Base-by-base conservation (phyloP, 345 rosid genomes). In the Citrus medica region DNA sequence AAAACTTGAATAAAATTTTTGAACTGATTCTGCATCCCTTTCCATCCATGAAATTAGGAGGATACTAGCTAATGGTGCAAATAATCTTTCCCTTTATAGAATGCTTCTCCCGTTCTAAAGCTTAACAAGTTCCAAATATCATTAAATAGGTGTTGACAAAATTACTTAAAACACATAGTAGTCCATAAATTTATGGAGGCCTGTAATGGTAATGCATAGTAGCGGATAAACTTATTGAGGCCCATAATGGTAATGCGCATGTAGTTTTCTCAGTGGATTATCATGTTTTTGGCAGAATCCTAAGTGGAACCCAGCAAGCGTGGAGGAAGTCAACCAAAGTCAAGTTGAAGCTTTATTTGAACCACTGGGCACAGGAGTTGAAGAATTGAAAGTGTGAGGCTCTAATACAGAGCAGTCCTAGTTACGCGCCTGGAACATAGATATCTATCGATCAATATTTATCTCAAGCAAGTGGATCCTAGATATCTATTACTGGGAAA, bases 331-430 rank as follows among this genome's bases (percentile, higher is more conserved):
- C 37, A 85, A 87, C 69, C 83, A 76, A 24, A 82, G 27, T 4
- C 93, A 95, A 83, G 92, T 95, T 77, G 93, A 92, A 46, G 88
- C 86, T 71, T 81, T 93, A 75, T 93, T 93, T 69, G 81, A 84
- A 59, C 93, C 94, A 56, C 48, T 90, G 84, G 77, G 85, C 55
- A 79, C 91, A 38, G 93, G 80, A 65, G 25, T 84, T 22, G 89
- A 86, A 33, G 98, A 92, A 78, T 80, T 92, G 85, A 79, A 67
- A 17, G 93, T 85, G 19, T 86, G 88, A 91, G 55, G 21, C 37
- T 69, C 69, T 6, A 35, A 33, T 42, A 40, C n/a, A 42, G 40
- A 14, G 7, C 59, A 25, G 60, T 2, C 14, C 13, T 46, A 46
- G 5, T 46, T 42, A 13, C 5, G 51, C 51, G 1, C 48, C 48